Evolutionary conservation across 1,284 basidiomycete species (phyloP).

Genomic region (Ustilago lituana): DNA sequence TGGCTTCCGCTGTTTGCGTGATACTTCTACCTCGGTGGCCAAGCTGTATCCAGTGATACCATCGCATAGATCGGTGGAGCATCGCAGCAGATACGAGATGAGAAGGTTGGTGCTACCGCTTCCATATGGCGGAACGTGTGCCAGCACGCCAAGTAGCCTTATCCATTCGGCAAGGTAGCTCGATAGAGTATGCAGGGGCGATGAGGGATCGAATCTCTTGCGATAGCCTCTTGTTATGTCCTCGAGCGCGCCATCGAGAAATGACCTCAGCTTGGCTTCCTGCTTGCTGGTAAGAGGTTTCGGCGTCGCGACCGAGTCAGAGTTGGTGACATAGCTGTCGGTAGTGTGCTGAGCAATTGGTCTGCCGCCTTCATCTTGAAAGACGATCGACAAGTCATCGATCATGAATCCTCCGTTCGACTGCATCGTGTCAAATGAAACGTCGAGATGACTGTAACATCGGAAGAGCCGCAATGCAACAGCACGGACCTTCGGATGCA

Average conservation of each 20-base stretch:
- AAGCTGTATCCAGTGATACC: constrained; percentile 54
- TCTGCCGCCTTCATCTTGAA: constrained; percentile 11
- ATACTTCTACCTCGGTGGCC: constrained; percentile 29
- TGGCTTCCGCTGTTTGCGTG: constrained; percentile 7
- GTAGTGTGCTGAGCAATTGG: background rate
- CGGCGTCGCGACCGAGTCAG: constrained; percentile 31
- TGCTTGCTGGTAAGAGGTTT: constrained; percentile 46
- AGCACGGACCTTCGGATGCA: constrained; percentile 10
- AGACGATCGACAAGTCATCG: constrained; percentile 36
- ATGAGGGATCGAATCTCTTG: constrained; percentile 51
- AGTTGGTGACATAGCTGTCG: background rate
- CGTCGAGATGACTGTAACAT: constrained; percentile 1
- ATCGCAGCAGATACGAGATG: constrained; percentile 55
- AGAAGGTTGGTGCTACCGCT: constrained; percentile 48
- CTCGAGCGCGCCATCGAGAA: constrained; percentile 51
- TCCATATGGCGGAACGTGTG: constrained; percentile 51
- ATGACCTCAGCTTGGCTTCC: constrained; percentile 50
- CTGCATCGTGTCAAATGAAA: constrained; percentile 14
- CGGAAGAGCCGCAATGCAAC: constrained; percentile 9
- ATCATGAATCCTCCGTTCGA: constrained; percentile 42
- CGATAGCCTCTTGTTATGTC: constrained; percentile 47
- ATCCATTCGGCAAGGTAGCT: constrained; percentile 47
- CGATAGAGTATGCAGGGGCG: constrained; percentile 34
- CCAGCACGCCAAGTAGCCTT: constrained; percentile 42
- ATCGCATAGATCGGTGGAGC: constrained; percentile 56